A percentile compares a stretch with the other conserved stretches of the same genome.
These are phyloP conservation scores for Marasmius sp. DNA, from an alignment of 1,284 basidiomycete genomes.

Conservation along the genomic window DNA sequence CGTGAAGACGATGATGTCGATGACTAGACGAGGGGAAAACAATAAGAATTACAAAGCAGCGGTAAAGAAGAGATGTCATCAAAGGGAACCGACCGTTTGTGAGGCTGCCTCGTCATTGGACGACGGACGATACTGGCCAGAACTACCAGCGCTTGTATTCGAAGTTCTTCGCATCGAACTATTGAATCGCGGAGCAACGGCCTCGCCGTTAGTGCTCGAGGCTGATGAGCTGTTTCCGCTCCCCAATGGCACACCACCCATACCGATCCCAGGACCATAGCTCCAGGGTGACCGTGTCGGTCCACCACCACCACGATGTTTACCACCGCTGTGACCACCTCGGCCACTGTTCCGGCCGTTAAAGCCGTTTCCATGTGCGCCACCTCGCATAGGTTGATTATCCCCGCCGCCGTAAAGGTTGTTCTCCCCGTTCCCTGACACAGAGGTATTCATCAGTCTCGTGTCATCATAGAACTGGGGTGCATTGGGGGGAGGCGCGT, in stretches of 20 bases:
- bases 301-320: conserved; percentile 32
- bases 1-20: conserved; percentile 77
- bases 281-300: conserved; percentile 59
- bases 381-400: not conserved
- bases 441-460: conserved; percentile 24
- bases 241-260: conserved; percentile 35
- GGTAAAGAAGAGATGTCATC: conserved; percentile 3
- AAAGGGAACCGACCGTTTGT: conserved; percentile 56
- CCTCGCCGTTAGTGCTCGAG: conserved; percentile 35
- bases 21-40: conserved; percentile 55
- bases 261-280: conserved; percentile 61
- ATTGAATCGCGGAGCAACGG: conserved; percentile 64
- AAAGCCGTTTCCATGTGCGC: conserved; percentile 12
- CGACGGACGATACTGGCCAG: conserved; percentile 56
- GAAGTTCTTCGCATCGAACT: conserved; percentile 49
- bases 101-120: conserved; percentile 72
- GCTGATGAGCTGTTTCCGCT: conserved; percentile 10
- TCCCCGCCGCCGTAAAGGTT: conserved; percentile 8
- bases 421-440: conserved; percentile 13
- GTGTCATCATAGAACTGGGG: conserved; percentile 27
- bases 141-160: conserved; percentile 47
- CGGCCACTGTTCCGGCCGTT: conserved; percentile 25
- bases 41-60: conserved; percentile 2
- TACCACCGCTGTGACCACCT: conserved; percentile 15
- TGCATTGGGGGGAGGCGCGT: conserved; percentile 28